phyloP scores from a whole-genome alignment of 176 grass and related monocot genomes.

The Aegilops tauschii region DNA sequence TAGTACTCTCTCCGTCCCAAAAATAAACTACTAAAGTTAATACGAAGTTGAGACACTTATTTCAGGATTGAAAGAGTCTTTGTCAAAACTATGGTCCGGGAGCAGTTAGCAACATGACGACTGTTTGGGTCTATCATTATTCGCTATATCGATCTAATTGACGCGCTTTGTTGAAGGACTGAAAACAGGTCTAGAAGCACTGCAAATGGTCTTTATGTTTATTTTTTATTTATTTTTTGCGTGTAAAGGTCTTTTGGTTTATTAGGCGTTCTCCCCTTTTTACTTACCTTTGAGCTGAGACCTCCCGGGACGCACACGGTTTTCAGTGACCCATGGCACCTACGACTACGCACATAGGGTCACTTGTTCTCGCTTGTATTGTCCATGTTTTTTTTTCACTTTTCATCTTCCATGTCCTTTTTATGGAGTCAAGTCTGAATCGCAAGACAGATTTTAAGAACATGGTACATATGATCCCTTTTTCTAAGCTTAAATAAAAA shows the following conservation, averaged over 20 bases:
- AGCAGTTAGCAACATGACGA: constrained; percentile 19
- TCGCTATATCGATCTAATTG: constrained; percentile 13
- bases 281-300: not conserved
- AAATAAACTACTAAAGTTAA: no score
- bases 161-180: not conserved
- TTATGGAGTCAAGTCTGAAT: no score
- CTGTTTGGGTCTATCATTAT: constrained; percentile 15
- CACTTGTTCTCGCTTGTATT: not conserved
- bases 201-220: not conserved
- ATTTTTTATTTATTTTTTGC: no score
- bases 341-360: not conserved
- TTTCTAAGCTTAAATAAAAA: no score
- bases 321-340: not conserved
- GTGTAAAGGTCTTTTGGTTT: not conserved
- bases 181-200: not conserved
- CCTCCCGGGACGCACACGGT: constrained; percentile 3
- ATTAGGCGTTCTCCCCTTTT: not conserved
- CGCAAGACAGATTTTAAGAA: no score
- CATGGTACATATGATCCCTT: no score
- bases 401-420: no score
- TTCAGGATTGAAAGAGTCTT: no score
- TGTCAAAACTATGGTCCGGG: no score
- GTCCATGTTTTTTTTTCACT: not conserved
- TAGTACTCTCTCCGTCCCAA: no score
- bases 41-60: no score